Conservation (phyloP, 192 early-diverging fungal genomes). For the Diversispora eburnea region DNA sequence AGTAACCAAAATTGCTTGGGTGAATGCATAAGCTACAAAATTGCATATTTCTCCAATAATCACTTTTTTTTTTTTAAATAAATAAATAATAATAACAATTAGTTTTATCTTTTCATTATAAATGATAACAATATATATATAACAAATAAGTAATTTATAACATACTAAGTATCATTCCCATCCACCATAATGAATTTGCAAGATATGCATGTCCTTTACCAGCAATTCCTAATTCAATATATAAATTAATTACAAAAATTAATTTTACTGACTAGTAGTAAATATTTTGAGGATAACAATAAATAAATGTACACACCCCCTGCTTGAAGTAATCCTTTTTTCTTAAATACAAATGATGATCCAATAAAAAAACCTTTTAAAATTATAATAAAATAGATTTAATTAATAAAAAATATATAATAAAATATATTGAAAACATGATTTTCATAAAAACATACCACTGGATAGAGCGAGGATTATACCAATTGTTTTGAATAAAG, state of each 20-base stretch:
- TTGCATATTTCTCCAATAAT: slow-evolving; percentile 90
- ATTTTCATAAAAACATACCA: not conserved
- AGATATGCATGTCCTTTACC: slow-evolving; percentile 56
- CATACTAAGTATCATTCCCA: slow-evolving; percentile 56
- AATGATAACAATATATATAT: no score
- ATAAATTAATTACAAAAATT: not conserved
- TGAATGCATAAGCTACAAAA: slow-evolving; percentile 95
- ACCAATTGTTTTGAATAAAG: not conserved
- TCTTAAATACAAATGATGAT: slow-evolving; percentile 91
- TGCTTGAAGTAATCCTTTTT: slow-evolving; percentile 86
- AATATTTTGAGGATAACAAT: not conserved
- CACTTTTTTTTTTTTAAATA: slow-evolving; percentile 57
- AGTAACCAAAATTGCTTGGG: slow-evolving; percentile 95
- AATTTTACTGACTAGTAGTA: not conserved
- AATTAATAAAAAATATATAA: not conserved
- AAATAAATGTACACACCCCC: slow-evolving; percentile 26
- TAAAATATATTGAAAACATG: not conserved
- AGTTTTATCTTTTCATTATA: no score
- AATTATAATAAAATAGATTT: not conserved
- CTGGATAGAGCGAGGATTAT: not conserved
- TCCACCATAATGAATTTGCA: slow-evolving; percentile 53
- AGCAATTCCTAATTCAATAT: slow-evolving; percentile 31
- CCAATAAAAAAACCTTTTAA: slow-evolving; percentile 84
- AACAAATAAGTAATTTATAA: slow-evolving; percentile 10
- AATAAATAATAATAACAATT: no score